phyloP scores from a whole-genome alignment of 805 yeast genomes.

The Candida xiaguanensis region DNA sequence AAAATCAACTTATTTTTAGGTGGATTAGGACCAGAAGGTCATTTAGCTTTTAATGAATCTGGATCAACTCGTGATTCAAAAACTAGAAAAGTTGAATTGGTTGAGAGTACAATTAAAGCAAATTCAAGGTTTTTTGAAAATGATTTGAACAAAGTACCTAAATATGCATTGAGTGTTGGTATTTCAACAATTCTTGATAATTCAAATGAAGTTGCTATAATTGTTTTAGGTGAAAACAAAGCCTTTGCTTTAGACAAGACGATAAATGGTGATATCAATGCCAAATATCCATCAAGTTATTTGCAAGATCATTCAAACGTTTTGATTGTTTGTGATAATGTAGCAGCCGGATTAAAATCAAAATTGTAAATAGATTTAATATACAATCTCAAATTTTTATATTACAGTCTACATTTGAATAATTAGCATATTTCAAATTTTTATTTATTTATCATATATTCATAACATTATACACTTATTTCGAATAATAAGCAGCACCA shows the following conservation, averaged over 20 bases:
- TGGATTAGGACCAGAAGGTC: constrained; percentile 61
- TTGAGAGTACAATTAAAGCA: constrained; percentile 47
- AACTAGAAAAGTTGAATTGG: constrained; percentile 48
- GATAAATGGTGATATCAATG: constrained; percentile 32
- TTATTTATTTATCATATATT: neutral
- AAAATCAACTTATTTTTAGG: constrained; percentile 53
- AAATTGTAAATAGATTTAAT: constrained; percentile 27
- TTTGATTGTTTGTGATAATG: constrained; percentile 45
- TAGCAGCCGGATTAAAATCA: constrained; percentile 38
- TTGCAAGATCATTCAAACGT: constrained; percentile 46
- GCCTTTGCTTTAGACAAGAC: constrained; percentile 46
- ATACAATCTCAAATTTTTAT: too few relatives aligned
- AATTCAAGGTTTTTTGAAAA: constrained; percentile 51
- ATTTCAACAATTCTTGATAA: constrained; percentile 55
- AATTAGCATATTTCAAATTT: neutral
- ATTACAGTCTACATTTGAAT: too few relatives aligned
- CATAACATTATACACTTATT: neutral
- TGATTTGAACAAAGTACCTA: constrained; percentile 47
- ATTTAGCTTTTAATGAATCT: constrained; percentile 57
- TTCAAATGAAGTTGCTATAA: constrained; percentile 48
- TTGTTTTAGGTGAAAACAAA: constrained; percentile 49
- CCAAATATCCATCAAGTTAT: constrained; percentile 47
- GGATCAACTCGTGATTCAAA: constrained; percentile 45
- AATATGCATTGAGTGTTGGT: constrained; percentile 51
- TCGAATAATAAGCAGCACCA: constrained; percentile 39